phyloP scores from a whole-genome alignment of 2,329 filamentous ascomycete species.

The Diaporthe velutina region DNA sequence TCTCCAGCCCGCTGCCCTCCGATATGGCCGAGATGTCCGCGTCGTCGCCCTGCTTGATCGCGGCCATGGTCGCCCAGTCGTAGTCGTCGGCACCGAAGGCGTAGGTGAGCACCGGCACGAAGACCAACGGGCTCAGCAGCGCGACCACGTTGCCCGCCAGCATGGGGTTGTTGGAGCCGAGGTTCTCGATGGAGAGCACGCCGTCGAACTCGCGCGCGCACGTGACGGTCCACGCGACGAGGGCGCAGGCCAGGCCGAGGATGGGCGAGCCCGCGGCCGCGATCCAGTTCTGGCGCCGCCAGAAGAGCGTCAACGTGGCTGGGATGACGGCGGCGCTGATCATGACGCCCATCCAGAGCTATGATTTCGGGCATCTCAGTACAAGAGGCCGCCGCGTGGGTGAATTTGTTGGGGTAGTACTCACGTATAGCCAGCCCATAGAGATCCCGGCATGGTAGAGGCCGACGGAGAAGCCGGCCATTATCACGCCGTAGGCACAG shows the following conservation, averaged over 20 bases:
- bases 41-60: conserved; percentile 49
- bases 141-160: conserved; percentile 88
- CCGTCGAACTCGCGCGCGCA: conserved; percentile 77
- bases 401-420: not conserved
- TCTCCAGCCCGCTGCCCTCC: not conserved
- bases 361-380: too few relatives aligned
- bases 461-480: conserved; percentile 83
- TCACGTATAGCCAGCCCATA: conserved; percentile 85
- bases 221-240: conserved; percentile 84
- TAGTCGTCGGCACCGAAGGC: conserved; percentile 81
- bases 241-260: conserved; percentile 75
- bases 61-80: conserved; percentile 84
- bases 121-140: conserved; percentile 80
- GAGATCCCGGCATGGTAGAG: conserved; percentile 81
- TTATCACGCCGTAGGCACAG: conserved; percentile 77
- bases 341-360: conserved; percentile 88
- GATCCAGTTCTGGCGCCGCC: conserved; percentile 85
- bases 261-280: conserved; percentile 73
- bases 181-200: conserved; percentile 75
- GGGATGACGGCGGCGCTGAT: conserved; percentile 89
- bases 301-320: conserved; percentile 83
- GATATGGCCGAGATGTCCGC: not conserved
- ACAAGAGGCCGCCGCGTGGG: too few relatives aligned
- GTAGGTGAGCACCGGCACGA: conserved; percentile 82
- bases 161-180: conserved; percentile 85